phyloP scores from a whole-genome alignment of 148 eudicot species.

The Nepenthes gracilis region DNA sequence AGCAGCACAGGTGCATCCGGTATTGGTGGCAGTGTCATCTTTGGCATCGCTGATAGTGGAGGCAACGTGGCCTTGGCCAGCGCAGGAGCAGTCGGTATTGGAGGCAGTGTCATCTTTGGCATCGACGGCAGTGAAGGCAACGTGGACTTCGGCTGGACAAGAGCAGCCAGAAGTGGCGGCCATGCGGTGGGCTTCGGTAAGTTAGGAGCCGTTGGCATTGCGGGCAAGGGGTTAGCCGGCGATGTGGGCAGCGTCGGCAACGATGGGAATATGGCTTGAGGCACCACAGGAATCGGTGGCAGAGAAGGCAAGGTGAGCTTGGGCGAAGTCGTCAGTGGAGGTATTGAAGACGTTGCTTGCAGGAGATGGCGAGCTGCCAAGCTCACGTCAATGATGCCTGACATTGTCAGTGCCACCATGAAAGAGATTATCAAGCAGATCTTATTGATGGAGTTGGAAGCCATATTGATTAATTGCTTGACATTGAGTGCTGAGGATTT shows the following conservation, averaged over 20 bases:
- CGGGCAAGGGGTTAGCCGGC: too few relatives aligned
- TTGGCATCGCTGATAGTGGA: slow-evolving; percentile 1
- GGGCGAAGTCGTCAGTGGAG: not conserved
- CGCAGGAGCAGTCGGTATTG: not conserved
- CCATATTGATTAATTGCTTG: not conserved
- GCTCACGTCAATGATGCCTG: slow-evolving; percentile 2
- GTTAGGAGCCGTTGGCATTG: too few relatives aligned
- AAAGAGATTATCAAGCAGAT: not conserved
- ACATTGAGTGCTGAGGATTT: not conserved
- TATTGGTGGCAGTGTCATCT: slow-evolving; percentile 1
- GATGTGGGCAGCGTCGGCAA: not conserved
- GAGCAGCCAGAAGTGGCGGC: too few relatives aligned
- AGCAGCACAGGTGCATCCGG: not conserved
- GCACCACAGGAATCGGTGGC: slow-evolving; percentile 1
- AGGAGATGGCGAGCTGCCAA: slow-evolving; percentile 7
- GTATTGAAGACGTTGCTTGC: slow-evolving; percentile 3
- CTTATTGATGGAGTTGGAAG: not conserved
- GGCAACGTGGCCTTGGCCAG: not conserved
- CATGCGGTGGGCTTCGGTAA: too few relatives aligned
- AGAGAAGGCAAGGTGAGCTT: not conserved
- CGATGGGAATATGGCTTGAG: slow-evolving; percentile 2
- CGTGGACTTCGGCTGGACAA: too few relatives aligned
- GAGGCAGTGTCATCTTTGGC: not conserved
- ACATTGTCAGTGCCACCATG: slow-evolving; percentile 5
- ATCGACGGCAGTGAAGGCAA: too few relatives aligned